Evolutionary conservation across 495 filamentous ascomycete species (phyloP), one percentile per base, ranked within the genome.

Genomic region (Penicillium dipodomyicola): DNA sequence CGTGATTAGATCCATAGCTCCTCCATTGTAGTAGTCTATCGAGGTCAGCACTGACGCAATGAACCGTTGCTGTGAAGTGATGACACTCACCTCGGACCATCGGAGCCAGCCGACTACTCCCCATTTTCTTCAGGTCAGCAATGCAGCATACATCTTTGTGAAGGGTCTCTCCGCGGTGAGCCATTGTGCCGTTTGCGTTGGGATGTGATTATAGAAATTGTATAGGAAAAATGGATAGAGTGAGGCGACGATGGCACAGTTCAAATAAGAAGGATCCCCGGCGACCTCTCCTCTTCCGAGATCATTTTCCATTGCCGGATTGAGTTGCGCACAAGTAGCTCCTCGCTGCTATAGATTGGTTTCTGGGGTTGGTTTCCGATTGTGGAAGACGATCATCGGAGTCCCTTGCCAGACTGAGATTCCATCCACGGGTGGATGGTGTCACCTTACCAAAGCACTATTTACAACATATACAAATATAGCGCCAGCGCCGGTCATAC

Each of bases 21-120:
- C 77, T 60, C 77, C 76, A 54, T 81, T 78, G 60, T 80, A 80
- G 62, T 79, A 81, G 54, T 81, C 76, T 73, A 30, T 29, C 2
- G 3, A 14, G 2, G n/a, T 70, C 15, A 63, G 58, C 8, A 35
- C n/a, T 20, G 29, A 17, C 23, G 1, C n/a, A 11, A 25, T 15
- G 1, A 22, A 30, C 19, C 11, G 15, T 2, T 7, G 14, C 23
- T 11, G 43, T 47, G 10, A 27, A 22, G n/a, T 14, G 6, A 12
- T 20, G 15, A 40, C 35, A 37, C 55, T 49, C 53, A 73, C 69
- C 71, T 64, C 68, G 44, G 9, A 67, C 64, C 65, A 69, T 72
- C 3, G 32, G 47, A 11, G 67, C 53, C 11, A 73, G 63, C 37
- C 56, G 54, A 46, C 56, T 56, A 29, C 67, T 70, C 20, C 67